Base-by-base conservation (phyloP, 306 rosid genomes). In the Hippophae gyantsensis region DNA sequence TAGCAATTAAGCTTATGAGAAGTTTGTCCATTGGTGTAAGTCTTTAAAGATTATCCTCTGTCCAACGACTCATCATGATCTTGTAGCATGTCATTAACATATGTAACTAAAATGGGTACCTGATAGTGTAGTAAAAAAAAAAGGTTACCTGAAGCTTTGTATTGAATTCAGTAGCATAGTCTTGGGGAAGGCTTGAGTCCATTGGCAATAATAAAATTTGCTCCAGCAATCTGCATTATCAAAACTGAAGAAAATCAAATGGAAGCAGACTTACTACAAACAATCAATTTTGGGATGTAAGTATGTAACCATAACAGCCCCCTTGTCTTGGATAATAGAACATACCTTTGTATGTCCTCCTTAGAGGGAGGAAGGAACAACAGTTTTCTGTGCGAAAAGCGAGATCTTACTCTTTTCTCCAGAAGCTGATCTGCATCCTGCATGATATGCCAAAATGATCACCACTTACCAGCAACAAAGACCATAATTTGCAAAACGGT, bases 341-440 rank as follows among this genome's bases (percentile, higher is more conserved):
- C 61, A 42, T 74, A 85, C 98, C 80, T 74, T 56, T 78, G 78
- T 47, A 78, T 63, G 52, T 87, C 89, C 43, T 83, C 95, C 42
- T 60, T 52, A 27, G 84, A 71, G 64, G 95, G 95, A 64, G 95
- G 96, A 74, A 83, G 78, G 75, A 87, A 87, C 70, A 92, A 43
- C 48, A 81, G 69, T 79, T 92, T 92, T 77, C 98, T 83, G 72
- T 85, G 96, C 42, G 98, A 92, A 77, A 92, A 92, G 25, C 93
- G 96, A 74, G 98, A 85, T 65, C 87, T 89, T 13, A 92, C 96
- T 78, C 96, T 87, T 78, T 92, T 92, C 66, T 92, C 96, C 68
- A 92, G 74, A 63, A 87, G 79, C 79, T 85, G 96, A 75, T 87
- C 98, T 3, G 98, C 96, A 73, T 87, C 98, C 98, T 92, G 83